phyloP scores from a whole-genome alignment of 2,329 filamentous ascomycete species.

The Plenodomus lindquistii region DNA sequence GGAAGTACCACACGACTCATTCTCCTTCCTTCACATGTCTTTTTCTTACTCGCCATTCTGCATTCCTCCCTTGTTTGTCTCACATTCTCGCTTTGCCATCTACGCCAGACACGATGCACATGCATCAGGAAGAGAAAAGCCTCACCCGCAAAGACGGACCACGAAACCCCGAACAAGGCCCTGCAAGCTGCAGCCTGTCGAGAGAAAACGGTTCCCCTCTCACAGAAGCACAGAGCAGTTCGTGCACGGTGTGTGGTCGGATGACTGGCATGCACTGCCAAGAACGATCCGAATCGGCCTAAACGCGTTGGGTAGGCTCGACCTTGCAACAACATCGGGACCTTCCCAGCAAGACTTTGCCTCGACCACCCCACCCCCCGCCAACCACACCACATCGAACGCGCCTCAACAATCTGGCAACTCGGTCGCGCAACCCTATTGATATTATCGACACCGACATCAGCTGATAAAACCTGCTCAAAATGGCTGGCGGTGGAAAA shows the following conservation, averaged over 20 bases:
- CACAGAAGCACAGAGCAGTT: constrained; percentile 19
- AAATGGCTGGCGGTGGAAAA: constrained; percentile 80
- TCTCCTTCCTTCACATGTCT: background rate
- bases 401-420: constrained; percentile 23
- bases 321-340: constrained; percentile 29
- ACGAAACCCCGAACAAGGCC: background rate
- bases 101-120: background rate
- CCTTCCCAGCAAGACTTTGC: constrained; percentile 36
- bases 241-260: constrained; percentile 16
- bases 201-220: constrained; percentile 5
- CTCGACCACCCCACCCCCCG: constrained; percentile 40
- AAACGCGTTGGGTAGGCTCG: constrained; percentile 28
- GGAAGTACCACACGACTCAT: too few species aligned
- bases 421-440: constrained; percentile 39
- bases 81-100: background rate
- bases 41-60: background rate
- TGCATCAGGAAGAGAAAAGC: background rate
- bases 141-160: background rate
- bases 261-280: constrained; percentile 19
- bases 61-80: constrained; percentile 1
- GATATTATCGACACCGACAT: constrained; percentile 28
- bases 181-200: background rate
- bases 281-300: constrained; percentile 30
- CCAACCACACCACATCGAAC: constrained; percentile 38
- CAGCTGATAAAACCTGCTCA: constrained; percentile 25